Base-by-base conservation (phyloP, 129 eudicot species). In the Scalesia atractyloides region DNA sequence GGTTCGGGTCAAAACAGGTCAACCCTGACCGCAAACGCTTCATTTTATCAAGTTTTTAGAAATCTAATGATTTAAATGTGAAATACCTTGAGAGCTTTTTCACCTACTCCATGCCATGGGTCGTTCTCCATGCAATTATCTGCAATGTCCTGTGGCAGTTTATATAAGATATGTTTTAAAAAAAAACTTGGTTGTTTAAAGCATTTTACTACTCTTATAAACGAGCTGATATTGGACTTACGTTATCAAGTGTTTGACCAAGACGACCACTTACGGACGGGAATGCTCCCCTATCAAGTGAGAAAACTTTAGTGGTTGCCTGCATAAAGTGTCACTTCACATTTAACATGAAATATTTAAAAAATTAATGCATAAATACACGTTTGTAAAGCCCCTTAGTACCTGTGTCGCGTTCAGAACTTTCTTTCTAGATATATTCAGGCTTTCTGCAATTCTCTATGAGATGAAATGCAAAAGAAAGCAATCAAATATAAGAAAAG, bases 21-120 rank as follows among this genome's bases (percentile, higher is more conserved):
- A 41, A 89, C 16, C 39, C 8, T 0, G 36, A 16, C 64, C 14
- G 37, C 8, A 30, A 33, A 15, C 5, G 16, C 66, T 11, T 24
- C 3, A 26, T 15, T 58, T 9, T 53, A 58, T 58, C 64, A 58
- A 58, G 17, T 26, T 24, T 12, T 58, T 58, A 17, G 37, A 24
- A 58, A 22, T 58, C 9, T 24, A 6, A 58, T 13, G 41, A 17
- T 58, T 57, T 58, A n/a, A 26, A 26, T 46, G 9, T 37, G 39
- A 66, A 59, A 18, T 85, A 94, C 99, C 99, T 94, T 94, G 66
- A 94, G 89, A 65, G 97, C 89, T 78, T 80, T 85, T 66, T 81
- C 96, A 63, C 85, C 89, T 78, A 91, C 96, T 74, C 95, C 96
- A 76, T 91, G 96, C 97, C 97, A 90, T 24, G 99, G 99, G 80